These are phyloP conservation scores for Talaromyces thailandensis DNA, from an alignment of 495 filamentous ascomycete species.

Conservation along the genomic window DNA sequence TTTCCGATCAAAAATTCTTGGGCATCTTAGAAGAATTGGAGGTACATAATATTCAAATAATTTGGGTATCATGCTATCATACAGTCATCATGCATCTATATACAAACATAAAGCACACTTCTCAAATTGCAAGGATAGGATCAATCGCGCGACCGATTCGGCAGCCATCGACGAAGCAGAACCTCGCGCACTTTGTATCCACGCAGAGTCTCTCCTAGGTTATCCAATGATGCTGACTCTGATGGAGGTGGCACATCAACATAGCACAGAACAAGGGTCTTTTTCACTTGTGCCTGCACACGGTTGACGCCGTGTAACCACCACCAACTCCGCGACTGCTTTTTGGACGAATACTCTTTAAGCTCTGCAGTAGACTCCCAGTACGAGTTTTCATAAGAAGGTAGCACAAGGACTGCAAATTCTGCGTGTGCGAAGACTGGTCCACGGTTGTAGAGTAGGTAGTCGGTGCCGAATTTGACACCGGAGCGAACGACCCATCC, in stretches of 20 bases:
- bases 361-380: constrained; percentile 53
- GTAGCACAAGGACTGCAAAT: constrained; percentile 77
- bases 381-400: constrained; percentile 66
- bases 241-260: constrained; percentile 79
- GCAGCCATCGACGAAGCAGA: constrained; percentile 69
- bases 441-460: constrained; percentile 87
- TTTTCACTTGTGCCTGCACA: constrained; percentile 81
- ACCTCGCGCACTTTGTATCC: constrained; percentile 78
- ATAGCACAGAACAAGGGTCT: constrained; percentile 79
- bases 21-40: too few relatives aligned
- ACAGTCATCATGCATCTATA: neutral
- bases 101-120: neutral
- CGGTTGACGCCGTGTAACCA: constrained; percentile 90
- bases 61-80: constrained; percentile 4
- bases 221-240: constrained; percentile 19
- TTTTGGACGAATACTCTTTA: constrained; percentile 33
- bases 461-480: constrained; percentile 92
- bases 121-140: neutral
- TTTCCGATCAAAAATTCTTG: too few relatives aligned
- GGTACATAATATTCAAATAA: neutral
- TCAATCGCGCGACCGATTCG: constrained; percentile 68
- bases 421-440: constrained; percentile 92
- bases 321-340: constrained; percentile 62
- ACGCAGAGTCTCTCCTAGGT: constrained; percentile 54
- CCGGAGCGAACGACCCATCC: constrained; percentile 95